Conservation (phyloP, 495 filamentous ascomycete species). For the Penicillium mononematosum region DNA sequence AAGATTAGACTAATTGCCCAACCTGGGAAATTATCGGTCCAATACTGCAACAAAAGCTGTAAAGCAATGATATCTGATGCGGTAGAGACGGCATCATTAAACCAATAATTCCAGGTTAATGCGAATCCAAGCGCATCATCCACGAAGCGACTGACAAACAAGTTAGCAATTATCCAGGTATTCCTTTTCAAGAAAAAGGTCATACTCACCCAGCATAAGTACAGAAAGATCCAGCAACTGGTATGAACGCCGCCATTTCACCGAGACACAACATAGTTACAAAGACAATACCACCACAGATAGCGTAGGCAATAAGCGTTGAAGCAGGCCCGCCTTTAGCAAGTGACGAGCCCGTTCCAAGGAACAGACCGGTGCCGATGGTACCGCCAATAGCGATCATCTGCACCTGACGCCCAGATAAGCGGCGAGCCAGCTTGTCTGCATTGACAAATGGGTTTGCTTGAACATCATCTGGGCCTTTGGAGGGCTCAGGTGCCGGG, state of each 20-base stretch:
- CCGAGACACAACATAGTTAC: slow-evolving; percentile 51
- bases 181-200: no score
- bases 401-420: slow-evolving; percentile 55
- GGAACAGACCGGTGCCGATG: slow-evolving; percentile 65
- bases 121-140: slow-evolving; percentile 57
- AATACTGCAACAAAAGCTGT: slow-evolving; percentile 53
- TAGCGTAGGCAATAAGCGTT: slow-evolving; percentile 57
- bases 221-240: slow-evolving; percentile 52
- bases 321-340: slow-evolving; percentile 60
- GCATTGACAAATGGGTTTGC: slow-evolving; percentile 25
- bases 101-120: slow-evolving; percentile 59
- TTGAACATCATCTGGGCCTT: slow-evolving; percentile 11
- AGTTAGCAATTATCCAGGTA: slow-evolving; percentile 3
- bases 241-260: slow-evolving; percentile 52
- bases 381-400: slow-evolving; percentile 65
- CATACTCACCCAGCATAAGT: slow-evolving; percentile 49
- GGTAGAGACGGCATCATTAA: slow-evolving; percentile 58
- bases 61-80: slow-evolving; percentile 55
- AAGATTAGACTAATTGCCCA: slow-evolving; percentile 56
- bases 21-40: slow-evolving; percentile 52
- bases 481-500: slow-evolving; percentile 16
- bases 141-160: slow-evolving; percentile 48
- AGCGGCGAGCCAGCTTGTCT: slow-evolving; percentile 36
- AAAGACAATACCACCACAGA: slow-evolving; percentile 50
- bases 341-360: slow-evolving; percentile 60